A percentile compares a stretch with the other conserved stretches of the same genome.
Conservation (phyloP, 352 stramenopile genomes). For the Pythium dissimile region DNA sequence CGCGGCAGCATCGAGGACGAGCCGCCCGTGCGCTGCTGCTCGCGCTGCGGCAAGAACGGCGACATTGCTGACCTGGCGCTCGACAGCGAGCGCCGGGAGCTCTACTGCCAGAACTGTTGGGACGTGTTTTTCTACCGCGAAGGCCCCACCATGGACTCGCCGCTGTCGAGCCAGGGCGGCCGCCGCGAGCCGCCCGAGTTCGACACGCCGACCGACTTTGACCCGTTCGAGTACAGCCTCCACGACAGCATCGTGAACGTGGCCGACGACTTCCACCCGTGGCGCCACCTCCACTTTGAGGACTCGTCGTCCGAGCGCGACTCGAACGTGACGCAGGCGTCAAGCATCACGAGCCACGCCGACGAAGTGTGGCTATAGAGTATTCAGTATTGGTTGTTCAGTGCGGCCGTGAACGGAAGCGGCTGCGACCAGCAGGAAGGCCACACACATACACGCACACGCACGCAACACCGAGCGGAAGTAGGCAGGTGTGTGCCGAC, state of each 20-base stretch:
- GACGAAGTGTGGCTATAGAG: constrained; percentile 56
- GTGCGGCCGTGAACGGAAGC: neutral
- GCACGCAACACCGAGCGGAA: no score
- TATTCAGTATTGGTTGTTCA: neutral
- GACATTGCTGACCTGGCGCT: constrained; percentile 56
- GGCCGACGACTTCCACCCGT: constrained; percentile 53
- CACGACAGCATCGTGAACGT: constrained; percentile 60
- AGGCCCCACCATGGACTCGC: constrained; percentile 22
- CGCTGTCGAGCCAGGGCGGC: constrained; percentile 5
- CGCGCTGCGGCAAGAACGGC: constrained; percentile 47
- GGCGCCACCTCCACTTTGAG: constrained; percentile 44
- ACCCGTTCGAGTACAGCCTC: constrained; percentile 60
- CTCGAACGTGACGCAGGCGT: constrained; percentile 48
- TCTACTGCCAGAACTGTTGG: constrained; percentile 76
- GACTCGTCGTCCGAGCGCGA: constrained; percentile 50
- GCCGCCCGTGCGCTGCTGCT: constrained; percentile 35
- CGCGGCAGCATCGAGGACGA: constrained; percentile 13
- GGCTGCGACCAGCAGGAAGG: no score
- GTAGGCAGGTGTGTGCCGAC: no score
- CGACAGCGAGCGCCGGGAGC: constrained; percentile 34
- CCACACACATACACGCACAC: no score
- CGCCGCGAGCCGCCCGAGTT: constrained; percentile 11
- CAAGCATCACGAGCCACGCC: constrained; percentile 43
- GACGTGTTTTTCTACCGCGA: constrained; percentile 70
- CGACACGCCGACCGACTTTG: constrained; percentile 28